phyloP scores from a whole-genome alignment of 2,329 filamentous ascomycete species.

The Diaporthe vaccinii region DNA sequence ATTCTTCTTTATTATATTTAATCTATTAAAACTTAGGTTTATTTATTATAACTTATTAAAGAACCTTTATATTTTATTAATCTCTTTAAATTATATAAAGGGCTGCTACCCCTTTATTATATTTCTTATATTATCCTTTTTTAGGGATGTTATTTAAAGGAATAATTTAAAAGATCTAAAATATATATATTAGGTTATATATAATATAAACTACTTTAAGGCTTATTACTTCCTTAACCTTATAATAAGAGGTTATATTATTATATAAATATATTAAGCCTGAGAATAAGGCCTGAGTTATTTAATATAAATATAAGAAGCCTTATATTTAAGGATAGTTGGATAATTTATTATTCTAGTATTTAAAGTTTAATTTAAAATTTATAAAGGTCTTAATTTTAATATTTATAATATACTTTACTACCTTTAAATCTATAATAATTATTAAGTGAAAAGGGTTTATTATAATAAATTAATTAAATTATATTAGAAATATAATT shows the following conservation, averaged over 20 bases:
- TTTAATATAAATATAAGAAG: neutral
- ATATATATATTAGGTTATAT: neutral
- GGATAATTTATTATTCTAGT: no score
- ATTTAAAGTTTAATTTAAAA: no score
- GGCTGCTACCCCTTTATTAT: neutral
- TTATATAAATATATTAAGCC: neutral
- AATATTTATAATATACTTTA: no score
- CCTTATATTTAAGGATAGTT: no score
- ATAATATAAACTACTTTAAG: neutral
- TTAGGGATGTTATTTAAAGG: neutral
- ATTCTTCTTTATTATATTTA: neutral
- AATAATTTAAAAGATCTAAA: neutral
- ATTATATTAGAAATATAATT: no score
- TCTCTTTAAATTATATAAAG: neutral
- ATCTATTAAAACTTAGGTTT: neutral
- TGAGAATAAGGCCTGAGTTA: neutral
- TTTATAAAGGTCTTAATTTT: no score
- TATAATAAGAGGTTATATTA: neutral
- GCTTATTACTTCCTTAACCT: fast-evolving
- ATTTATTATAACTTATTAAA: neutral
- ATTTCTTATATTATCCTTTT: neutral
- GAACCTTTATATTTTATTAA: neutral
- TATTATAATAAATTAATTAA: no score
- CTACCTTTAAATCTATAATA: no score
- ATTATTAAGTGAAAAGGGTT: no score